Evolutionary conservation across 495 filamentous ascomycete species (phyloP).

Genomic region (Aspergillus sclerotioniger): DNA sequence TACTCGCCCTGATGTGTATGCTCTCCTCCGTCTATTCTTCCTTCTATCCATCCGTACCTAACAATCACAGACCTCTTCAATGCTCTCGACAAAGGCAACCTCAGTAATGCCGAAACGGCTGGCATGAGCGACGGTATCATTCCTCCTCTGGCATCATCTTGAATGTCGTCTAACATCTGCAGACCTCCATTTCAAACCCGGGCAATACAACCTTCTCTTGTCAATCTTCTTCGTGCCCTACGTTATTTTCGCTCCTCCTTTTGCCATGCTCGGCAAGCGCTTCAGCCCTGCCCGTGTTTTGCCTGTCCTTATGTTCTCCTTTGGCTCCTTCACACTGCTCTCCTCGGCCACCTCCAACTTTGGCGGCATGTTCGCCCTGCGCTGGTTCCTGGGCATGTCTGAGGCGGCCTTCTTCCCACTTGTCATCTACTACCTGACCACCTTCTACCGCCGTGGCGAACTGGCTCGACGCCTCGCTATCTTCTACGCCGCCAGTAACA

Average conservation of each 20-base stretch:
- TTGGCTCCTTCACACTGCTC: constrained; percentile 59
- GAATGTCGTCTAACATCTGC: constrained; percentile 7
- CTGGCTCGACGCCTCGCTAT: constrained; percentile 71
- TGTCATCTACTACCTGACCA: constrained; percentile 59
- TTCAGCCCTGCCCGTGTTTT: constrained; percentile 63
- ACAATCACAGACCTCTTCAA: constrained; percentile 52
- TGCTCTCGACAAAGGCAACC: constrained; percentile 64
- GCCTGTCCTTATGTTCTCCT: constrained; percentile 65
- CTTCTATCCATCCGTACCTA: neutral
- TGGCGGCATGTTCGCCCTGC: constrained; percentile 59
- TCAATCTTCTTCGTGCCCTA: constrained; percentile 79
- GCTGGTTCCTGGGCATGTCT: constrained; percentile 62
- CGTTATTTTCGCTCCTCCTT: constrained; percentile 63
- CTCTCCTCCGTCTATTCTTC: constrained; percentile 9
- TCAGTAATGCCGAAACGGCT: constrained; percentile 70
- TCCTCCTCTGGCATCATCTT: constrained; percentile 2
- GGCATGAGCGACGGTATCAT: constrained; percentile 47
- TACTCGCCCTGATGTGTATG: constrained; percentile 63
- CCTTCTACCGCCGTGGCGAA: constrained; percentile 75
- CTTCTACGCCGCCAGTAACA: constrained; percentile 75
- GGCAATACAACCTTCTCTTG: constrained; percentile 70
- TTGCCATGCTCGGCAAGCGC: constrained; percentile 69
- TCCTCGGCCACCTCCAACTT: constrained; percentile 58
- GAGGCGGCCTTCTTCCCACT: constrained; percentile 75
- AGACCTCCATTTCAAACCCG: constrained; percentile 55